A percentile compares a stretch with the other conserved stretches of the same genome.
phyloP scores from a whole-genome alignment of 306 rosid genomes.

The Rosa lucieae region DNA sequence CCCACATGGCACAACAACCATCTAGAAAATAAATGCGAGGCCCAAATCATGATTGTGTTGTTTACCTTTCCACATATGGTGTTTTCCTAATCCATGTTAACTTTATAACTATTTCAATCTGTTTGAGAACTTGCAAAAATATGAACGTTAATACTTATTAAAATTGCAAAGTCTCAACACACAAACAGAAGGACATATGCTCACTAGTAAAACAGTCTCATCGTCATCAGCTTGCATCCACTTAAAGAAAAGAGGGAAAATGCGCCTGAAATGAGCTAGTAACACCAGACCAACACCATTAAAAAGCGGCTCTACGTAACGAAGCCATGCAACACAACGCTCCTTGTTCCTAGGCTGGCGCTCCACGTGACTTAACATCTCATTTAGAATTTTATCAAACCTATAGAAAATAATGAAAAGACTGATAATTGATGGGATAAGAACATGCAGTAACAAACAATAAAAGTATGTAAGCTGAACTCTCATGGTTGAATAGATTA shows the following conservation, averaged over 20 bases:
- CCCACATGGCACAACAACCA: not conserved
- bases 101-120: conserved; percentile 54
- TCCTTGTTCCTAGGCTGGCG: conserved; percentile 89
- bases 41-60: not conserved
- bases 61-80: conserved; percentile 66
- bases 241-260: conserved; percentile 82
- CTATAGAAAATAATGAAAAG: conserved; percentile 32
- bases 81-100: conserved; percentile 93
- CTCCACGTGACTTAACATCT: conserved; percentile 94
- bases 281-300: conserved; percentile 63
- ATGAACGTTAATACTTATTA: not conserved
- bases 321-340: conserved; percentile 86
- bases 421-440: not conserved
- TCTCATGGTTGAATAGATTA: not conserved
- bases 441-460: conserved; percentile 11
- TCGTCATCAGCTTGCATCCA: conserved; percentile 94
- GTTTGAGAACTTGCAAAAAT: conserved; percentile 61
- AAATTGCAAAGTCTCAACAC: not conserved
- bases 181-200: conserved; percentile 28
- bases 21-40: not conserved
- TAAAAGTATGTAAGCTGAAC: conserved; percentile 9
- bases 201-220: conserved; percentile 76
- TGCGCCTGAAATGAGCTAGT: conserved; percentile 84
- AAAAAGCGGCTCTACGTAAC: conserved; percentile 54
- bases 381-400: conserved; percentile 81